Conservation (phyloP, 1,139 yeast species). For the Nakaseomyces delphensis region DNA sequence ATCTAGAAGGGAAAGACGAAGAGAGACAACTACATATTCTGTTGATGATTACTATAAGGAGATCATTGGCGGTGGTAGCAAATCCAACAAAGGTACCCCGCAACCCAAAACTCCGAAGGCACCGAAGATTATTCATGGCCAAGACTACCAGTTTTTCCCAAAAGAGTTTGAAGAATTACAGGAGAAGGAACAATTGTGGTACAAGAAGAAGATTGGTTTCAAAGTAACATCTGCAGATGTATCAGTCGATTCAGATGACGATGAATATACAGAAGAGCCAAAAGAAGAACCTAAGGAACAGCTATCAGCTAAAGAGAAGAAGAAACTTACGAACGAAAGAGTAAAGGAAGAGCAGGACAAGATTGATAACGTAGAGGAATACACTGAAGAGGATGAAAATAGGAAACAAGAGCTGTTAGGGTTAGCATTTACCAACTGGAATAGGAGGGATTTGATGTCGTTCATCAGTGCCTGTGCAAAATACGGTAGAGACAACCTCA, state of each 20-base stretch:
- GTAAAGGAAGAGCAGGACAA: constrained; percentile 51
- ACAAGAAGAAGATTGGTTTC: constrained; percentile 64
- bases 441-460: constrained; percentile 79
- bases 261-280: constrained; percentile 30
- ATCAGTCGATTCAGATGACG: constrained; percentile 27
- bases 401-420: constrained; percentile 52
- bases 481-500: constrained; percentile 58
- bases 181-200: constrained; percentile 70
- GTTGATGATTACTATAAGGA: constrained; percentile 85
- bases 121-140: constrained; percentile 64
- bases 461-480: constrained; percentile 76
- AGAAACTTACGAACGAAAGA: constrained; percentile 34
- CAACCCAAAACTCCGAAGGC: constrained; percentile 50
- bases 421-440: constrained; percentile 73
- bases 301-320: constrained; percentile 24
- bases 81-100: constrained; percentile 34
- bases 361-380: constrained; percentile 60
- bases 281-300: constrained; percentile 29
- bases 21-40: constrained; percentile 82
- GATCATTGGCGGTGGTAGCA: constrained; percentile 35
- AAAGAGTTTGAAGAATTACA: constrained; percentile 53
- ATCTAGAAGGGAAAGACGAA: constrained; percentile 79
- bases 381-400: constrained; percentile 65
- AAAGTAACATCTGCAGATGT: constrained; percentile 51
- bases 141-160: constrained; percentile 87